Base-by-base conservation (phyloP, 129 eudicot genomes). In the Solidago caesia region DNA sequence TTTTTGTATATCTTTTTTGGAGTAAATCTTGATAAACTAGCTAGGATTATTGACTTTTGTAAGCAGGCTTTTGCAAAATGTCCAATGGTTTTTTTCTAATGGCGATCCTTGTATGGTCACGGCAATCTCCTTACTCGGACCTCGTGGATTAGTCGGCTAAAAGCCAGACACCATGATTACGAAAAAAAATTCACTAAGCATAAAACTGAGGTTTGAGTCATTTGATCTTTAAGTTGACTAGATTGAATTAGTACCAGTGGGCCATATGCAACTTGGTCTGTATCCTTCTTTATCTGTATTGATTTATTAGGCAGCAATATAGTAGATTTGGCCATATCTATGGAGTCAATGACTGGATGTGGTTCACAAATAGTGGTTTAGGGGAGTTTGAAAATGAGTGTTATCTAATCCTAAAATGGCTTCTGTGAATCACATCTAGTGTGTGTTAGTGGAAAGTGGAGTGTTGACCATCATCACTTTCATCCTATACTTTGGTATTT, bases 361-460 rank as follows among this genome's bases (percentile, higher is more conserved):
- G 41, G 52, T 27, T 72, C 46, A 46, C 46, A 64, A 16, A 39
- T 61, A 70, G 66, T 75, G 72, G 52, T 51, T 51, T 64, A 75
- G 58, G 68, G 48, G 71, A 1, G 64, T 26, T 13, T 52, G 65
- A 41, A 48, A 41, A 6, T 72, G 73, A 72, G 44, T 64, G 60
- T 29, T 72, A 72, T 79, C 82, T 75, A 66, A 67, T 73, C 64
- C 58, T 44, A 33, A 39, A 27, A 21, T 41, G 29, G 64, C 41
- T 41, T 56, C 67, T 79, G 83, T 66, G 75, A 73, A 46, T 73
- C 70, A 73, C 44, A 72, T 15, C 44, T 33, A 39, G 74, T 57
- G 79, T 77, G 79, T 57, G 79, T 77, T 12, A 67, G 75, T 73
- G 79, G 83, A 73, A 73, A 44, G 74, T 72, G 83, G 78, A 69